Evolutionary conservation across 768 basidiomycete genomes (phyloP).

Genomic region (Pholiota conissans): DNA sequence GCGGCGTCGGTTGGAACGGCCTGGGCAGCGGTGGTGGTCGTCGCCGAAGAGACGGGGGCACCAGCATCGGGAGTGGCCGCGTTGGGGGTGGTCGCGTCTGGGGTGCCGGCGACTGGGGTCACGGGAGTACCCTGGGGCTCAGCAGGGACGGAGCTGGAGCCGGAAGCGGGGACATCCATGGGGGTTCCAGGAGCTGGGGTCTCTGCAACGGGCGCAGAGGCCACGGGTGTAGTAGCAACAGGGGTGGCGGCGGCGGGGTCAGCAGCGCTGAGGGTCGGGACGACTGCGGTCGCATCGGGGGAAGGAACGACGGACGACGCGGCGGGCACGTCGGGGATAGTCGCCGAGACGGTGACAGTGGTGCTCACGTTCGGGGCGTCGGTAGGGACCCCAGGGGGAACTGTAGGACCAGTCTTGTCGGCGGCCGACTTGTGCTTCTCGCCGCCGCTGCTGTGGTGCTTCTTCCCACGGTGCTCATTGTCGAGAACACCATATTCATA

Average conservation of each 20-base stretch:
- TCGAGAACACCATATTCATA: background rate
- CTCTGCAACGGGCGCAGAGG: background rate
- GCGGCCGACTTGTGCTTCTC: background rate
- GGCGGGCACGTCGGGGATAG: background rate
- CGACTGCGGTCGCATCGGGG: background rate
- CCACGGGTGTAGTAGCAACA: background rate
- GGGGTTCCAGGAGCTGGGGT: too few relatives aligned
- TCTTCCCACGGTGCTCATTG: background rate
- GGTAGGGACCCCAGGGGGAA: background rate
- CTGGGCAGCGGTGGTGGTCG: background rate
- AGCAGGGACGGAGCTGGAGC: slow-evolving; percentile 1
- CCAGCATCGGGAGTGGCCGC: too few relatives aligned
- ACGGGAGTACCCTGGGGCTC: slow-evolving; percentile 2
- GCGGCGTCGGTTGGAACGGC: background rate
- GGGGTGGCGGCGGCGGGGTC: slow-evolving; percentile 1
- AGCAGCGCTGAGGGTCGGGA: background rate
- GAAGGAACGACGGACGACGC: background rate
- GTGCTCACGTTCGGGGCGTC: background rate
- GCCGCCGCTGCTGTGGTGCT: background rate
- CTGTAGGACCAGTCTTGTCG: background rate
- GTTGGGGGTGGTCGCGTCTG: too few relatives aligned
- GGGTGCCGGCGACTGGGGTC: slow-evolving; percentile 4
- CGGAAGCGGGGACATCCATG: background rate
- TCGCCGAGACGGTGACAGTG: background rate
- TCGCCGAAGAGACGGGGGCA: too few relatives aligned